Evolutionary conservation across 176 grass and related monocot genomes (phyloP).

Genomic region (Saccharum spontaneum): DNA sequence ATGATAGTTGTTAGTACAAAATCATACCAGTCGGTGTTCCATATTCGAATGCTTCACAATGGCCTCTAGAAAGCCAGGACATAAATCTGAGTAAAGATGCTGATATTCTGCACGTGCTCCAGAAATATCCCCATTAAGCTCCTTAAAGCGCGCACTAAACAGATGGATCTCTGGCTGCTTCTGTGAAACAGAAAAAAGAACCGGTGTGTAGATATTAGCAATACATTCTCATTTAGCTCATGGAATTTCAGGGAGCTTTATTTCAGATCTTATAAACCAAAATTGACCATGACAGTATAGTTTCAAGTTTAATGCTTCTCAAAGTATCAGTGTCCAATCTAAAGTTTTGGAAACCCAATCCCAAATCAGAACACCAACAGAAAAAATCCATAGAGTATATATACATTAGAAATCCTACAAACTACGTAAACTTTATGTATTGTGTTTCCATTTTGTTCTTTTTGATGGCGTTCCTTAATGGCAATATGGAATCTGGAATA

Average conservation of each 20-base stretch:
- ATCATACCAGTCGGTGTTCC: constrained; percentile 78
- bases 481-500: not conserved
- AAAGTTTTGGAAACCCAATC: not conserved
- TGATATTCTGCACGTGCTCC: constrained; percentile 82
- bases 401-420: constrained; percentile 8
- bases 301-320: not conserved
- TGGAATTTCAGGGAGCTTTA: not conserved
- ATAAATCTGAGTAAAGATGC: constrained; percentile 80
- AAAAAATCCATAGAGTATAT: not conserved
- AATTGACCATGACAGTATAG: not conserved
- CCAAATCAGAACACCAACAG: not conserved
- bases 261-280: not conserved
- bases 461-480: not conserved
- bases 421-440: not conserved
- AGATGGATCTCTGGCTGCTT: constrained; percentile 97
- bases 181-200: constrained; percentile 54
- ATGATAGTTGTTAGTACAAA: not conserved
- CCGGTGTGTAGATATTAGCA: not conserved
- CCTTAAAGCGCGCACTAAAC: constrained; percentile 85
- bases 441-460: not conserved
- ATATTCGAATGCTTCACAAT: constrained; percentile 95
- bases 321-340: not conserved
- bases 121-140: constrained; percentile 71
- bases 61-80: constrained; percentile 83
- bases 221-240: not conserved